phyloP scores from a whole-genome alignment of 2,329 filamentous ascomycete species.

The Ophiosphaerella korrae region DNA sequence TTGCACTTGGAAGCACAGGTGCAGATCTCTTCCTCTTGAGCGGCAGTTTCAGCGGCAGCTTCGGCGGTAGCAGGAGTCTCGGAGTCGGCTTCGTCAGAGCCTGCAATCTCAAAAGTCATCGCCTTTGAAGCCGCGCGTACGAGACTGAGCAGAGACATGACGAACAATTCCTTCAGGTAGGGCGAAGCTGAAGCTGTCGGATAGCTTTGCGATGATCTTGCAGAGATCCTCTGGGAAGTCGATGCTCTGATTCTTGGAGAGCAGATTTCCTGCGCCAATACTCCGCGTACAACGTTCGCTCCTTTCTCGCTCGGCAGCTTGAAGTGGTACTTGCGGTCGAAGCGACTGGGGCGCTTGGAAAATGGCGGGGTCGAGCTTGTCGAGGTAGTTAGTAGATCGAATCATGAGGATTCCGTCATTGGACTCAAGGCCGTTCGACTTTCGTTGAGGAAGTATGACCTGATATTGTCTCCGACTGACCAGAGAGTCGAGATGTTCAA shows the following conservation, averaged over 20 bases:
- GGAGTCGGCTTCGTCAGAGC: no score
- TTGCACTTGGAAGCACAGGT: no score
- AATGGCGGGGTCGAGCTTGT: constrained; percentile 68
- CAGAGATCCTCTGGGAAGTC: no score
- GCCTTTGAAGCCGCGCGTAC: no score
- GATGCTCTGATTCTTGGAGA: no score
- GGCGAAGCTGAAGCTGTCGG: no score
- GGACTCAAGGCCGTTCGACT: constrained; percentile 68
- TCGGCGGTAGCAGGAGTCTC: no score
- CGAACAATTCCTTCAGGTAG: no score
- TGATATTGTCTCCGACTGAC: constrained; percentile 63
- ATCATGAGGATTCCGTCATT: constrained; percentile 74
- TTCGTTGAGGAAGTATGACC: constrained; percentile 75
- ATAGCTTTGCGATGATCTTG: no score
- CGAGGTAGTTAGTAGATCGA: constrained; percentile 67
- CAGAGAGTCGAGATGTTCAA: constrained; percentile 71
- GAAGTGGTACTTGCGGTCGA: constrained; percentile 54
- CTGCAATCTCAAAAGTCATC: no score
- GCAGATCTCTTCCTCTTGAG: constrained; percentile 29
- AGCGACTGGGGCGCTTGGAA: constrained; percentile 50
- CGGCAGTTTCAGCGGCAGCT: constrained; percentile 30
- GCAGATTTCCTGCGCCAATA: constrained; percentile 34
- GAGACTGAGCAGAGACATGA: no score
- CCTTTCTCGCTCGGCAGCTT: constrained; percentile 46
- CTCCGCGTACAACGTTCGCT: no score